Evolutionary conservation across 345 rosid species (phyloP).

Genomic region (Cardamine resedifolia): DNA sequence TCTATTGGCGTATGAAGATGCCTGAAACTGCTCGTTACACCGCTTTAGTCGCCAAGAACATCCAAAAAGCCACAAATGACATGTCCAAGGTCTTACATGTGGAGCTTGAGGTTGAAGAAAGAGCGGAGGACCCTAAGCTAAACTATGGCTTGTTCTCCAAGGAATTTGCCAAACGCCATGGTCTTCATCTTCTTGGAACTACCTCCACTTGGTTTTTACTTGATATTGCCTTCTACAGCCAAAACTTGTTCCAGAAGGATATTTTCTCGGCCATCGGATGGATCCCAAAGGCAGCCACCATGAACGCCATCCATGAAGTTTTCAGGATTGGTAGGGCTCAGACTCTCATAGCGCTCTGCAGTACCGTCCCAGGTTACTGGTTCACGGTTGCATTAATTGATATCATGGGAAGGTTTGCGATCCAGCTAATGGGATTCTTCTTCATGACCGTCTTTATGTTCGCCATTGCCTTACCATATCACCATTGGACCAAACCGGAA

Average conservation of each 20-base stretch:
- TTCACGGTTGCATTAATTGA: slow-evolving; percentile 62
- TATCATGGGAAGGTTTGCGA: slow-evolving; percentile 54
- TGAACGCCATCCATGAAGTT: slow-evolving; percentile 64
- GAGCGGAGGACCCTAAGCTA: slow-evolving; percentile 25
- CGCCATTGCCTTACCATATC: slow-evolving; percentile 63
- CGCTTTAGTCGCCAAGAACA: slow-evolving; percentile 65
- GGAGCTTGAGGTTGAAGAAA: slow-evolving; percentile 53
- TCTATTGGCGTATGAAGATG: slow-evolving; percentile 79
- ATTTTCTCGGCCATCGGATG: slow-evolving; percentile 62
- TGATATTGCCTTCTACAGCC: slow-evolving; percentile 66
- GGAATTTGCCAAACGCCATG: slow-evolving; percentile 46
- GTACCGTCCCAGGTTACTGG: slow-evolving; percentile 77
- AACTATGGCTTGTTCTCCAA: slow-evolving; percentile 51
- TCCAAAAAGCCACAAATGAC: slow-evolving; percentile 58
- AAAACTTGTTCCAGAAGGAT: slow-evolving; percentile 66
- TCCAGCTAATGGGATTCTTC: slow-evolving; percentile 72
- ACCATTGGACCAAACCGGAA: slow-evolving; percentile 54
- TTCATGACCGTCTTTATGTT: slow-evolving; percentile 76
- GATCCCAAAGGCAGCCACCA: slow-evolving; percentile 58
- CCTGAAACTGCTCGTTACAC: slow-evolving; percentile 85
- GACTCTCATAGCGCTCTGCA: slow-evolving; percentile 61
- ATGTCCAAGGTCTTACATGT: slow-evolving; percentile 74
- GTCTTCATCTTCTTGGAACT: slow-evolving; percentile 39
- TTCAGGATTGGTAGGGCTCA: slow-evolving; percentile 59
- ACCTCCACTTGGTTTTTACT: slow-evolving; percentile 38